These are phyloP conservation scores for Plenodomus biglobosus DNA, from an alignment of 2,329 filamentous ascomycete genomes.

Conservation along the genomic window DNA sequence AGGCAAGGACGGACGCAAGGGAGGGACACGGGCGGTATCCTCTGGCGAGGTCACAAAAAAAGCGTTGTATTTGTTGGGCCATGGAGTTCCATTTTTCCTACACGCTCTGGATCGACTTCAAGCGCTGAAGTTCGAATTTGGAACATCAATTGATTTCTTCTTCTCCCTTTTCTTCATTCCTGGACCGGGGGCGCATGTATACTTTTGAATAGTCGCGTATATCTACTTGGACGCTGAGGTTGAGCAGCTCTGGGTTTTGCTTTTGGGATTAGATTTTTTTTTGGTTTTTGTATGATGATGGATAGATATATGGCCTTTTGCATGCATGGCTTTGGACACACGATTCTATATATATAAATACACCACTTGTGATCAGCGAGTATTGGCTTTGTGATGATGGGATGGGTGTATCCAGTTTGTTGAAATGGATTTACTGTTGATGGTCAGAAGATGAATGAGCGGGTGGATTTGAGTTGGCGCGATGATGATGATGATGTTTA, in stretches of 20 bases:
- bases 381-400: no score
- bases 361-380: no score
- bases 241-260: no score
- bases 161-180: not conserved
- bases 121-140: slow-evolving; percentile 35
- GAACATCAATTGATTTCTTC: not conserved
- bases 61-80: not conserved
- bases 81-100: not conserved
- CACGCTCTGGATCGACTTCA: slow-evolving; percentile 27
- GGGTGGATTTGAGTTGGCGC: no score
- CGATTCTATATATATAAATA: not conserved
- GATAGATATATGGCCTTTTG: no score
- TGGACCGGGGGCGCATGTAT: not conserved
- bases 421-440: no score
- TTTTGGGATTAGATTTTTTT: no score
- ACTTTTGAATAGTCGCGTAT: not conserved
- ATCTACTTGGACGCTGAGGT: no score
- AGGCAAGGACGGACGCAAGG: not conserved
- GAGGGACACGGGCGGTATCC: not conserved
- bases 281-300: no score
- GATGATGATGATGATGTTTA: no score
- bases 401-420: no score
- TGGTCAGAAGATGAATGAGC: no score
- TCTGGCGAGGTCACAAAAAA: not conserved
- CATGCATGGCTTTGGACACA: not conserved